Evolutionary conservation across 2,329 filamentous ascomycete species (phyloP), one percentile per base, ranked within the genome.

Genomic region (Huntiella abstrusa): DNA sequence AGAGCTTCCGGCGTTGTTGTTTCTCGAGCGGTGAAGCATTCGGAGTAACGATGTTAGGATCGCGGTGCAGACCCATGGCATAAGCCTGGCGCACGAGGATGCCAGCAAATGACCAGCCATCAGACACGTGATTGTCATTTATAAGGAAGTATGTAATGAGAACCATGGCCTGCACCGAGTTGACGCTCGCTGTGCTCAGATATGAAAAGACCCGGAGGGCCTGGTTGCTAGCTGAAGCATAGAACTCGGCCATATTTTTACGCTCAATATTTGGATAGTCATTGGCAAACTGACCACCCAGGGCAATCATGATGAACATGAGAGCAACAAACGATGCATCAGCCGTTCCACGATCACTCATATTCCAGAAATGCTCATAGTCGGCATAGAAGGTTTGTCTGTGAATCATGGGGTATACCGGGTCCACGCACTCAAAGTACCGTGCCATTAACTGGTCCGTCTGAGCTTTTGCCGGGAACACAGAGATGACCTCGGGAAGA

Each of bases 81-180:
- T 86, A 87, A 0, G 82, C 75, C 59, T 88, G 83, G 19, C 82
- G 70, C 52, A 84, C 77, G 16, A 85, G 60, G 19, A 88, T 78
- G 4, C 83, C 83, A 0, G 79, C 80, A 64, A 86, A 88, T 0
- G 81, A 78, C 77, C 82, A 88, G 1, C 82, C 83, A 57, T 88
- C 83, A 0, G 79, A 83, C 3, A 81, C 81, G 54, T 87, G 82
- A 54, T 86, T 86, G 59, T 88, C 82, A 55, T 88, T 88, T 64
- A 87, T 86, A 33, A 88, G 66, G 54, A 88, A 88, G 56, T 87
- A 87, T 0, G 77, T 77, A 49, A 86, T 76, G 48, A 88, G 62
- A 0, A 86, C 77, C 81, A 87, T 87, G 39, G 83, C 75, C 59
- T 85, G 80, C 32, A 87, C 75, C 1, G 80, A 82, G 17, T 75